Conservation (phyloP, 139 green algal species). For the Chlamydomonas incerta region DNA sequence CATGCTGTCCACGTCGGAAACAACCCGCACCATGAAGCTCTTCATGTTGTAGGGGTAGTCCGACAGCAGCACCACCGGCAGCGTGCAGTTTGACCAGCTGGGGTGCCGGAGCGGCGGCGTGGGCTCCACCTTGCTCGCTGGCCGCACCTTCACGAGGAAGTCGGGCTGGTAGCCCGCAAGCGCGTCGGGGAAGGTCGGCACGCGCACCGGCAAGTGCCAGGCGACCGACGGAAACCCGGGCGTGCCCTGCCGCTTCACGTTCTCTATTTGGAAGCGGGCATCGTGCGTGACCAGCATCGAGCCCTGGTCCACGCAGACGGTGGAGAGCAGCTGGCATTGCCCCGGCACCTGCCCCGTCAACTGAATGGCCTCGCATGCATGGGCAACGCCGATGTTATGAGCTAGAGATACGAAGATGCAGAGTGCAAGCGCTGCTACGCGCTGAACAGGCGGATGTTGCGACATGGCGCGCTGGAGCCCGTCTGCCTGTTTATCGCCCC, state of each 20-base stretch:
- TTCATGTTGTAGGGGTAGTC: conserved; percentile 33
- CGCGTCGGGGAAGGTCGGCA: not conserved
- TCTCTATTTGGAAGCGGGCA: conserved; percentile 9
- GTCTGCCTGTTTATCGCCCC: too few species aligned
- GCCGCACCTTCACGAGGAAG: not conserved
- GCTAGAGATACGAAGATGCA: too few species aligned
- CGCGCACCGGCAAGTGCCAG: not conserved
- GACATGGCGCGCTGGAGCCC: too few species aligned
- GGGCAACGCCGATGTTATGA: too few species aligned
- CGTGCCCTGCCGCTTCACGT: conserved; percentile 2
- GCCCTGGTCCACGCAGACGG: conserved; percentile 12
- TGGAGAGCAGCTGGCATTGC: not conserved
- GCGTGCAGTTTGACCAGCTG: conserved; percentile 7
- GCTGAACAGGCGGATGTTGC: too few species aligned
- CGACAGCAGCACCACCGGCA: not conserved
- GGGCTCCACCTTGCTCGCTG: conserved; percentile 23
- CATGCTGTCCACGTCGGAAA: conserved; percentile 1
- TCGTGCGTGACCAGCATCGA: conserved; percentile 8
- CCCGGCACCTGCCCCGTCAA: not conserved
- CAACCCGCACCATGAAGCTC: not conserved
- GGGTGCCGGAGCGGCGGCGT: not conserved
- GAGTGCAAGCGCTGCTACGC: too few species aligned
- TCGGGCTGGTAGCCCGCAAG: conserved; percentile 14
- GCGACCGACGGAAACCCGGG: not conserved
- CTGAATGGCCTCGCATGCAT: too few species aligned